Conservation (phyloP, 768 basidiomycete genomes). For the Phanerodontia chrysosporium region DNA sequence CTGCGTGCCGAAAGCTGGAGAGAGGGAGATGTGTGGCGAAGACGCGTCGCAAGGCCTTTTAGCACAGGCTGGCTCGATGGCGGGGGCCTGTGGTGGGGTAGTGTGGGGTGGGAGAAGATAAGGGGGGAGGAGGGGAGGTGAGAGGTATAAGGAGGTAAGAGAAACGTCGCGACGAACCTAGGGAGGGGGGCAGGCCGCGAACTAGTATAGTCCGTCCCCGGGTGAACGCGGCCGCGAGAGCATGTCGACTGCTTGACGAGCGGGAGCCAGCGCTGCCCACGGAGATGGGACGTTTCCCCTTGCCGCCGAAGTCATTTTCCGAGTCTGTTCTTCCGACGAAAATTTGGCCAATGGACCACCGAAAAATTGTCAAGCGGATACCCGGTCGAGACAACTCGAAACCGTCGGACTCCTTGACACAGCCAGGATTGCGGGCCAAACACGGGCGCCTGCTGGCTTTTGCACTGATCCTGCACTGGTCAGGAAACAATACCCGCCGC, state of each 20-base stretch:
- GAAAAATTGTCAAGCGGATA: background rate
- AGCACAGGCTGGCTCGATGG: background rate
- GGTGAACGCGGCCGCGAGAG: slow-evolving; percentile 2
- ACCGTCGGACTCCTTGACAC: background rate
- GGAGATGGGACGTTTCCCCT: background rate
- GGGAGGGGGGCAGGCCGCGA: background rate
- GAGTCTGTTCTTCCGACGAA: background rate
- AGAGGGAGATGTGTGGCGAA: background rate
- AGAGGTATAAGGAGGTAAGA: background rate
- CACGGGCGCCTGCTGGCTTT: background rate
- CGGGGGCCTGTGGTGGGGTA: background rate
- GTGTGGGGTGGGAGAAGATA: background rate
- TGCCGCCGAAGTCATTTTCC: background rate
- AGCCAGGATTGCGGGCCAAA: background rate
- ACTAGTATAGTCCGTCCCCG: background rate
- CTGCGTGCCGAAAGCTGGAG: background rate
- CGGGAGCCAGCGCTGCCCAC: background rate
- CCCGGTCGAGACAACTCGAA: background rate
- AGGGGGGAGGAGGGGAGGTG: background rate
- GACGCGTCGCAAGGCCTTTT: background rate
- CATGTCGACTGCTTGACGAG: background rate
- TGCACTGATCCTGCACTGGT: background rate
- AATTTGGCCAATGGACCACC: background rate
- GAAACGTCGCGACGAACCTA: background rate
- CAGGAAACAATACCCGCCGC: background rate